A percentile compares a stretch with the other conserved stretches of the same genome.
These are phyloP conservation scores for Aspergillus phoenicis DNA, from an alignment of 2,329 filamentous ascomycete genomes.

Conservation along the genomic window DNA sequence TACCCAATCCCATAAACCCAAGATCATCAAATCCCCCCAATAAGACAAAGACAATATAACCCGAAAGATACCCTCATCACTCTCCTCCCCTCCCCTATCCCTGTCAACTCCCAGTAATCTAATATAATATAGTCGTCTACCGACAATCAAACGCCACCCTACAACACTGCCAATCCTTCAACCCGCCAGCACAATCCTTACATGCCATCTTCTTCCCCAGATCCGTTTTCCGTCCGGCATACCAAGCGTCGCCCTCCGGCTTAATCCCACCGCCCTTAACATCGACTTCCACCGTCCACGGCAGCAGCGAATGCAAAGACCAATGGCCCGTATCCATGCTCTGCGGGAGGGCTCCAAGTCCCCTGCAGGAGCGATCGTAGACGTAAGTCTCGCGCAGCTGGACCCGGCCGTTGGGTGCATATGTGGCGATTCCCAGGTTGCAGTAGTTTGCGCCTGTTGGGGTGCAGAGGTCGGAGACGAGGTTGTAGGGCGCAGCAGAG, in stretches of 20 bases:
- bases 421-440: conserved; percentile 4
- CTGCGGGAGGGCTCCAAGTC: neutral
- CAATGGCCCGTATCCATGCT: neutral
- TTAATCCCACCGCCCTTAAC: neutral
- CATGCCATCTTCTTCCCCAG: conserved; percentile 1
- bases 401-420: neutral
- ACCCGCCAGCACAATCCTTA: neutral
- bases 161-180: conserved; percentile 4
- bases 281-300: conserved; percentile 3
- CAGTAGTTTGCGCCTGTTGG: conserved; percentile 2
- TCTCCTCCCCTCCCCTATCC: too few species aligned
- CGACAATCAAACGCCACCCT: conserved; percentile 2
- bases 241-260: neutral
- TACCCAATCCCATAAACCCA: neutral
- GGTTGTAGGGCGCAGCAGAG: neutral
- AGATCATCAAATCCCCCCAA: neutral
- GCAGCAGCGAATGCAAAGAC: conserved; percentile 5
- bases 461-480: neutral
- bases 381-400: conserved; percentile 1
- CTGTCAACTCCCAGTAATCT: too few species aligned
- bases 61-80: too few species aligned
- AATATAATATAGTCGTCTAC: neutral
- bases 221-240: conserved; percentile 6
- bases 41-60: neutral
- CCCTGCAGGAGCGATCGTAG: conserved; percentile 2